These are phyloP conservation scores for Trichoderma simmonsii DNA, from an alignment of 2,329 filamentous ascomycete genomes.

Conservation along the genomic window DNA sequence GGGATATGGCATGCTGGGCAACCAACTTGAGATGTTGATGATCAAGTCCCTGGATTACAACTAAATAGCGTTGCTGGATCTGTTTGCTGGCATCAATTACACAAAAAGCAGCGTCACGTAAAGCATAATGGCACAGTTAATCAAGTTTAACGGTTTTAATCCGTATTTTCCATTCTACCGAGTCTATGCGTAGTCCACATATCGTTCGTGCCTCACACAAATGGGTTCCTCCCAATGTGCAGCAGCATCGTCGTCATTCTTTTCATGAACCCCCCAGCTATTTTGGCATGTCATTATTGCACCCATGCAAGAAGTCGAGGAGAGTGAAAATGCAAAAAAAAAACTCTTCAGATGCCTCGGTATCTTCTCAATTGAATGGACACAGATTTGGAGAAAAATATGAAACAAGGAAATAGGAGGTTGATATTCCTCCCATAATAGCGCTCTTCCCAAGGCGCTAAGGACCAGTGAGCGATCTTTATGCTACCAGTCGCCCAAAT, in stretches of 20 bases:
- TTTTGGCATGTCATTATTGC: slow-evolving; percentile 22
- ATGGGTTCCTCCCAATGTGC: slow-evolving; percentile 19
- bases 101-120: background rate
- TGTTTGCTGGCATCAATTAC: background rate
- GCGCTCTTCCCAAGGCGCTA: slow-evolving; percentile 16
- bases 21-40: too few relatives aligned
- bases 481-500: slow-evolving; percentile 19
- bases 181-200: slow-evolving; percentile 37
- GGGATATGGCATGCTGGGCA: too few relatives aligned
- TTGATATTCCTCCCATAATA: slow-evolving; percentile 10
- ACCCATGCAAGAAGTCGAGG: slow-evolving; percentile 27
- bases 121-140: background rate
- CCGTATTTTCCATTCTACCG: slow-evolving; percentile 37
- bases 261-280: slow-evolving; percentile 27
- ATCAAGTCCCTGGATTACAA: background rate
- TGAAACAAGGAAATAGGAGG: slow-evolving; percentile 28
- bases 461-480: slow-evolving; percentile 5
- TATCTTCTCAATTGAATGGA: slow-evolving; percentile 33
- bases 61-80: background rate
- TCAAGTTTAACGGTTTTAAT: slow-evolving; percentile 24
- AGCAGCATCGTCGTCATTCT: slow-evolving; percentile 26
- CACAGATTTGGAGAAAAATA: slow-evolving; percentile 29
- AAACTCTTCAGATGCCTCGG: slow-evolving; percentile 37
- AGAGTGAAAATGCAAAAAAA: slow-evolving; percentile 28
- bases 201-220: slow-evolving; percentile 24